phyloP scores from a whole-genome alignment of 2,329 filamentous ascomycete species.

The Sarocladiaceae sp. region DNA sequence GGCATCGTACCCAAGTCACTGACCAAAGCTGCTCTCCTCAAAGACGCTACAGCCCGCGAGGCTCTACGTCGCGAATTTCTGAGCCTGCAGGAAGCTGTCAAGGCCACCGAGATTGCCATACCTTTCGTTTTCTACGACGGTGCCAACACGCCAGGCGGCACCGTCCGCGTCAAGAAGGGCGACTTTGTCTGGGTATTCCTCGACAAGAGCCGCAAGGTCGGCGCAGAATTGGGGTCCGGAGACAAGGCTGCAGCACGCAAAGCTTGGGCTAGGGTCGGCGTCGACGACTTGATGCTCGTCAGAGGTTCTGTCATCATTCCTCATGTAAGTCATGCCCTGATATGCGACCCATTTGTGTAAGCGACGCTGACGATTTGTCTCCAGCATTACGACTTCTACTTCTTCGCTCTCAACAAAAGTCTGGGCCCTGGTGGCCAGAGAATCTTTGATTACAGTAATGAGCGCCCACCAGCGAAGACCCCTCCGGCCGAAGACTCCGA shows the following conservation, averaged over 20 bases:
- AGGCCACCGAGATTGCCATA: constrained; percentile 80
- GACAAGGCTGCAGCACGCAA: constrained; percentile 55
- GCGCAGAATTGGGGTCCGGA: constrained; percentile 72
- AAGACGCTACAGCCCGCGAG: constrained; percentile 73
- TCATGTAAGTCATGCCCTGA: constrained; percentile 58
- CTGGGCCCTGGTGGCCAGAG: constrained; percentile 63
- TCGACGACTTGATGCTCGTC: constrained; percentile 93
- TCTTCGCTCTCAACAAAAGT: constrained; percentile 87
- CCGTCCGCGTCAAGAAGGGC: constrained; percentile 84
- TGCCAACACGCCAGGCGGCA: constrained; percentile 78
- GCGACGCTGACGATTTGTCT: neutral
- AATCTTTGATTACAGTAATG: constrained; percentile 69
- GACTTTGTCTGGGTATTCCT: constrained; percentile 90
- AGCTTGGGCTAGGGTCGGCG: constrained; percentile 88
- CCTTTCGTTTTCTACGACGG: constrained; percentile 98
- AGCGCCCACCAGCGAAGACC: constrained; percentile 30
- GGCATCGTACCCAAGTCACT: constrained; percentile 59
- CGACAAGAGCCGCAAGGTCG: constrained; percentile 85
- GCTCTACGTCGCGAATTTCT: constrained; percentile 78
- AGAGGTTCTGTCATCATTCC: constrained; percentile 87
- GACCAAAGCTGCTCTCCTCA: constrained; percentile 68
- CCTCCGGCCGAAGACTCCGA: constrained; percentile 5
- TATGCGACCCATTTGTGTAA: constrained; percentile 10
- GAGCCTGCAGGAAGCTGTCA: constrained; percentile 75
- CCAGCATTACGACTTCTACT: constrained; percentile 95